Evolutionary conservation across 352 stramenopile genomes (phyloP).

Genomic region (Phytophthora ohioensis): DNA sequence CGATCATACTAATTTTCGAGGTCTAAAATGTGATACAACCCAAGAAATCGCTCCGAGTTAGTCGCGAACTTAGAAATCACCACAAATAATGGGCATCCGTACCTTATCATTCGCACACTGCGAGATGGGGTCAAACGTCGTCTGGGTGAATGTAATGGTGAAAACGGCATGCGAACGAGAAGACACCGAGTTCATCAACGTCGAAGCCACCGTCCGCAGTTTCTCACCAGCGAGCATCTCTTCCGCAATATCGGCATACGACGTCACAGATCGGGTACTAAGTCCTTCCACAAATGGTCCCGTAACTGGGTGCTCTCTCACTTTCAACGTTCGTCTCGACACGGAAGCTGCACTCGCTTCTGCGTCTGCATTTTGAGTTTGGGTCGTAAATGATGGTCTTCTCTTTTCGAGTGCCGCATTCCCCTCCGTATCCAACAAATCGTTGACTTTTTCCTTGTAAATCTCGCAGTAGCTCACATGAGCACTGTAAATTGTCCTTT

Average conservation of each 20-base stretch:
- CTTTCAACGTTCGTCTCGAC: conserved; percentile 54
- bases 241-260: conserved; percentile 83
- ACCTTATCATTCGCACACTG: conserved; percentile 78
- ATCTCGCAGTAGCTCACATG: conserved; percentile 87
- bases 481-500: conserved; percentile 56
- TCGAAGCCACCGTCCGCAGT: conserved; percentile 94
- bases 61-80: not conserved
- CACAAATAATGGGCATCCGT: not conserved
- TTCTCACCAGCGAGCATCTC: conserved; percentile 93
- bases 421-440: conserved; percentile 64
- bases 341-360: conserved; percentile 6
- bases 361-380: conserved; percentile 16
- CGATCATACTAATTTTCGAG: conserved; percentile 90
- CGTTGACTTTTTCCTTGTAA: conserved; percentile 90
- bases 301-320: conserved; percentile 85
- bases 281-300: conserved; percentile 88
- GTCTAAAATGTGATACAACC: conserved; percentile 42
- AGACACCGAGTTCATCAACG: conserved; percentile 97
- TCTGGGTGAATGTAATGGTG: conserved; percentile 93
- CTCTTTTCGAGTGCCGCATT: conserved; percentile 23
- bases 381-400: conserved; percentile 39
- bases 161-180: conserved; percentile 98
- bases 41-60: not conserved
- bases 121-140: conserved; percentile 65
- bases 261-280: conserved; percentile 69